A percentile compares a stretch with the other conserved stretches of the same genome.
Conservation (phyloP, 208 protist genomes). For the Trichomonas gallinae region DNA sequence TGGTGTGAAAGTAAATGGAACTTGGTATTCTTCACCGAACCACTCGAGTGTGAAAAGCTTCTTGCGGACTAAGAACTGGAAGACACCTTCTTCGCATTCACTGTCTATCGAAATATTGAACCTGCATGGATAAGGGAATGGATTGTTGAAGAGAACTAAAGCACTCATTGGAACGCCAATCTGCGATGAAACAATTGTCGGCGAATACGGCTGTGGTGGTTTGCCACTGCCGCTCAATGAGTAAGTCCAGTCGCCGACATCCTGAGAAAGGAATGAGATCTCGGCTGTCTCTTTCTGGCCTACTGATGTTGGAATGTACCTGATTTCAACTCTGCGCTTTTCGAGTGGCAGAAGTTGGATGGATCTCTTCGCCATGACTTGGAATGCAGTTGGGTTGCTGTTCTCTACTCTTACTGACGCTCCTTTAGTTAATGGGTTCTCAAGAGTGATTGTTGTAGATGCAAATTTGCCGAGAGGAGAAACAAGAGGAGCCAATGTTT, state of each 20-base stretch:
- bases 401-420: not conserved
- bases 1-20: not conserved
- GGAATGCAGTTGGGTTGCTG: not conserved
- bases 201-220: not conserved
- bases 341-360: not conserved
- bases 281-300: not conserved
- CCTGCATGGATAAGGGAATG: not conserved
- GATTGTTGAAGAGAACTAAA: not conserved
- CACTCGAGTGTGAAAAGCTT: not conserved
- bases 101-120: not conserved
- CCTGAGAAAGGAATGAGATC: not conserved
- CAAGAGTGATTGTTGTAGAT: not conserved
- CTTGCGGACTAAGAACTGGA: not conserved
- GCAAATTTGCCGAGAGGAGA: not conserved
- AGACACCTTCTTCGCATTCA: not conserved
- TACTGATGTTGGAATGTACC: not conserved
- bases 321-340: not conserved
- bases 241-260: not conserved
- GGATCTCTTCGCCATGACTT: not conserved
- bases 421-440: not conserved
- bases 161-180: not conserved
- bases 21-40: not conserved
- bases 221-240: not conserved
- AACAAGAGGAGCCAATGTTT: not conserved
- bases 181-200: not conserved